Percentiles rank a stretch among this genome's conserved stretches.
These are phyloP conservation scores for Noccaea caerulescens DNA, from an alignment of 345 rosid genomes.

Conservation along the genomic window DNA sequence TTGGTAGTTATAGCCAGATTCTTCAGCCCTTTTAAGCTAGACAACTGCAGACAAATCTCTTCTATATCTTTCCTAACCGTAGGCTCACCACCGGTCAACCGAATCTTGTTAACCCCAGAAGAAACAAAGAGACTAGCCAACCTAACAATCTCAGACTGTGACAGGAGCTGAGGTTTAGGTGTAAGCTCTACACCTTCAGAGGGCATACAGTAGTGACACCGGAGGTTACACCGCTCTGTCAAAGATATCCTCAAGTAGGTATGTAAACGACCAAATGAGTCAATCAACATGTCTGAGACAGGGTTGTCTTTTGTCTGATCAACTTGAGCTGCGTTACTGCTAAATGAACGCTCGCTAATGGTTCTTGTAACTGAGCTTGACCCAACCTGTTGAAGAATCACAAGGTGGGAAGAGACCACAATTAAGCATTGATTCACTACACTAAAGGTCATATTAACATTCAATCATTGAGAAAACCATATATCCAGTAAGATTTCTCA, in stretches of 20 bases:
- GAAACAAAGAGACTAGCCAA: conserved; percentile 75
- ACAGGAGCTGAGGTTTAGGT: conserved; percentile 65
- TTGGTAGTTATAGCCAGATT: conserved; percentile 84
- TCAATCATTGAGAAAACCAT: not conserved
- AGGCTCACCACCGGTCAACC: conserved; percentile 97
- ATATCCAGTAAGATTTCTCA: not conserved
- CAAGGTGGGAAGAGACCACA: conserved; percentile 12
- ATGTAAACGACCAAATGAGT: conserved; percentile 89
- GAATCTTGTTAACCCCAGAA: conserved; percentile 86
- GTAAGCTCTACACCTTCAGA: conserved; percentile 90
- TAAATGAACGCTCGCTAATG: conserved; percentile 35
- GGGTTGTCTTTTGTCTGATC: conserved; percentile 48
- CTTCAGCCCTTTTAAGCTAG: conserved; percentile 81
- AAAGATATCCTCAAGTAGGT: conserved; percentile 88
- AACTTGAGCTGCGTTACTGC: conserved; percentile 42
- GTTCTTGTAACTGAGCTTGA: conserved; percentile 35
- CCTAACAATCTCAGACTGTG: conserved; percentile 66
- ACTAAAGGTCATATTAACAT: not conserved
- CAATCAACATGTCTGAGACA: conserved; percentile 79
- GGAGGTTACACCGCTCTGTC: conserved; percentile 90
- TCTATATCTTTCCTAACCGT: conserved; percentile 81
- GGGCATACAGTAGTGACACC: conserved; percentile 97
- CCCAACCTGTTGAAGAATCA: conserved; percentile 42
- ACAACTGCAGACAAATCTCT: conserved; percentile 68
- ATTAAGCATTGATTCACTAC: conserved; percentile 19